phyloP scores from a whole-genome alignment of 1,284 basidiomycete genomes.

The Rhodotorula sp. region DNA sequence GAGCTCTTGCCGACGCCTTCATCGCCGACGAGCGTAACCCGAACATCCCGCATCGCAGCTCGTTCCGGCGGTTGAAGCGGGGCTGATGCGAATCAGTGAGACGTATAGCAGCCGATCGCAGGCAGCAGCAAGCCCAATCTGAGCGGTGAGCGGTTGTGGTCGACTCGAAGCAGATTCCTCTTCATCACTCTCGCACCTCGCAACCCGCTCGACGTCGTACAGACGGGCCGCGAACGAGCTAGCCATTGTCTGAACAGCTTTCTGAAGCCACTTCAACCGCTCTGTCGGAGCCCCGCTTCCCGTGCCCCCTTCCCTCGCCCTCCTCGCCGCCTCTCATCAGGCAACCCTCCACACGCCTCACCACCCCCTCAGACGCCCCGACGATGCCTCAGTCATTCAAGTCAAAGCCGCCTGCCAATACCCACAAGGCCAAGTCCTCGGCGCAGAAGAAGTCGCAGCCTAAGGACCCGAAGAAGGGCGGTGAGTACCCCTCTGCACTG shows the following conservation, averaged over 20 bases:
- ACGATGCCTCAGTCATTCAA: conserved; percentile 34
- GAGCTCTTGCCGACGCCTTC: conserved; percentile 93
- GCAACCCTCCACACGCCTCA: neutral
- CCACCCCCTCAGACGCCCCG: neutral
- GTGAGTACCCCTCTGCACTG: conserved; percentile 1
- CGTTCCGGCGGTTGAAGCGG: too few species aligned
- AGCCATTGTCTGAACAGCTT: too few species aligned
- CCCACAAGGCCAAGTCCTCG: conserved; percentile 17
- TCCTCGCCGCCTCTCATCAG: neutral
- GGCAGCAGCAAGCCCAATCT: too few species aligned
- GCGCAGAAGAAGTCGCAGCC: conserved; percentile 32
- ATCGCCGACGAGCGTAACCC: conserved; percentile 91
- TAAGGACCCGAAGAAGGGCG: conserved; percentile 34
- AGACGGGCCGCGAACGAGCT: too few species aligned
- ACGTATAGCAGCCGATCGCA: too few species aligned
- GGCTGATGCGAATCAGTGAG: too few species aligned
- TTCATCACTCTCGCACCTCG: too few species aligned
- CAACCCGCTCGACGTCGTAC: too few species aligned
- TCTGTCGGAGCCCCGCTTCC: neutral
- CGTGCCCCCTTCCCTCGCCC: neutral
- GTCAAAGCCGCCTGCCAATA: conserved; percentile 22
- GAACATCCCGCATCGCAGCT: conserved; percentile 63
- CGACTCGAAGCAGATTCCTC: too few species aligned
- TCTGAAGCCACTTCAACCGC: too few species aligned
- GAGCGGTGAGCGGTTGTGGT: too few species aligned